Evolutionary conservation across 805 yeast genomes (phyloP).

Genomic region (Myxozyma monticola): DNA sequence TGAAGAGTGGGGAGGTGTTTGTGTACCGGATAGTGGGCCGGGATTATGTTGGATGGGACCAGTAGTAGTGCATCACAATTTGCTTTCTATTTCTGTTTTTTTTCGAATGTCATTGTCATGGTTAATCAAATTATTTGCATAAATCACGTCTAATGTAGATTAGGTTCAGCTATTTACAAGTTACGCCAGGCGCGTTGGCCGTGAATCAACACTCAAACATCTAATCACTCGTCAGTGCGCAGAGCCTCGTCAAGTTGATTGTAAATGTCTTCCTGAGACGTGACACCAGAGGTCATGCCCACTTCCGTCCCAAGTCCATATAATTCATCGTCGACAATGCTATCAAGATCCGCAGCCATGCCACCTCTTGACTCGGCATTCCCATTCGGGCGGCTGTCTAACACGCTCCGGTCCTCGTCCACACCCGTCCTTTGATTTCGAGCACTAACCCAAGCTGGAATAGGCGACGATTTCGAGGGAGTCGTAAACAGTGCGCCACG

Average conservation of each 20-base stretch:
- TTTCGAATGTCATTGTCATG: no score
- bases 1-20: conserved; percentile 75
- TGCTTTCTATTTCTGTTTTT: no score
- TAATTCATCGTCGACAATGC: conserved; percentile 1
- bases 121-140: no score
- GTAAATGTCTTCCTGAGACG: conserved; percentile 2
- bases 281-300: background rate
- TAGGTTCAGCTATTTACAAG: no score
- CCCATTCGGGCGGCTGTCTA: no score
- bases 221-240: no score
- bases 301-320: conserved; percentile 1
- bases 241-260: conserved; percentile 1
- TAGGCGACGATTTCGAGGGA: background rate
- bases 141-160: no score
- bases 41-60: conserved; percentile 67
- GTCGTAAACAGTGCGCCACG: background rate
- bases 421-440: background rate
- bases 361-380: background rate
- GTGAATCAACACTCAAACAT: no score
- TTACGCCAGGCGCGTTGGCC: no score
- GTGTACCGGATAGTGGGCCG: conserved; percentile 79
- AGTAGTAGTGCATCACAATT: conserved; percentile 2
- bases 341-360: background rate
- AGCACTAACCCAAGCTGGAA: background rate
- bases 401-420: background rate